Base-by-base conservation (phyloP, 2,329 filamentous ascomycete genomes). In the Xylariaceae sp. region DNA sequence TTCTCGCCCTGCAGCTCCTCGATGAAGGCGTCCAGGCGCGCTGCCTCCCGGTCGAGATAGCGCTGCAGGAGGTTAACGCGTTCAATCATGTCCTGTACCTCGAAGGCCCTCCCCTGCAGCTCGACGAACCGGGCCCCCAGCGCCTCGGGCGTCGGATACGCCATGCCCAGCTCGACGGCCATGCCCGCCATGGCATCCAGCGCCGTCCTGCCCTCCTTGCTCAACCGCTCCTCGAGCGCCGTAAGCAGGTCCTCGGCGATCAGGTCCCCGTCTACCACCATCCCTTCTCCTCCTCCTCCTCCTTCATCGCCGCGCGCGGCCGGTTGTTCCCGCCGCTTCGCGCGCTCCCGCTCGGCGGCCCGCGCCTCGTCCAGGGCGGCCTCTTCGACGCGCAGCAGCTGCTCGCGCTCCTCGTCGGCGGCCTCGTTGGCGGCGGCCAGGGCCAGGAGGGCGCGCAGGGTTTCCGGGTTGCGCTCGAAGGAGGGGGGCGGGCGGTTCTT, bases 381-480 rank as follows among this genome's bases (percentile, higher is more conserved):
- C 37, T 80, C 77, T 63, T 91, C 86, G 16, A 88, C 75, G 19
- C 78, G 76, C 23, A 81, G 77, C 9, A 90, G 67, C 1, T 88
- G 73, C 2, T 77, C 76, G 16, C 81, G 79, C 64, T 90, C 86
- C 65, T 93, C 89, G 61, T 93, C 89, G 5, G 89, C 89, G 12
- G 83, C 76, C 69, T 96, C 92, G 70, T 95, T 96, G 42, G 86
- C 79, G 10, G 86, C 79, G 19, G 89, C 89, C 7, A 96, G 80
- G 21, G 88, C 83, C 7, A 96, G 81, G 3, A 96, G 80, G 1
- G 82, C 86, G 61, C 86, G 87, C 48, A 96, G 79, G 0, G 93
- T 97, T 44, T 93, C 89, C 26, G 88, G 81, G 69, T 95, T 97
- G 66, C 91, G 88, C 75, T 98, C 93, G 72, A 96, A 96, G 0